A percentile compares a stretch with the other conserved stretches of the same genome.
phyloP scores from a whole-genome alignment of 805 yeast genomes.

The Cephaloascus fragrans region DNA sequence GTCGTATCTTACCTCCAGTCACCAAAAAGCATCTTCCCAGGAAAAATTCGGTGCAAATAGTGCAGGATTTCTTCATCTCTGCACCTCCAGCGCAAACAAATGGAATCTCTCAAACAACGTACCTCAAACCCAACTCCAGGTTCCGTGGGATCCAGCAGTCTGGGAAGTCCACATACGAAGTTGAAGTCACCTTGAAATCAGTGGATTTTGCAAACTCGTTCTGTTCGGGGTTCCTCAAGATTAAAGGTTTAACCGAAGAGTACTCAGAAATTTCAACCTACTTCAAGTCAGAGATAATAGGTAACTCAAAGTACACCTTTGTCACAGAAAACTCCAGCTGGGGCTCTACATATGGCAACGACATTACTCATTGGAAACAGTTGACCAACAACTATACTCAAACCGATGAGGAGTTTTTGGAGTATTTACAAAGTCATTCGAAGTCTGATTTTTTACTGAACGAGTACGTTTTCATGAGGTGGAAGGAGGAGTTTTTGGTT shows the following conservation, averaged over 20 bases:
- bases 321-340: slow-evolving; percentile 49
- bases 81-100: no score
- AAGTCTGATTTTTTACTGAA: slow-evolving; percentile 5
- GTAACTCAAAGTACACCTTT: slow-evolving; percentile 44
- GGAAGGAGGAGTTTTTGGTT: slow-evolving; percentile 86
- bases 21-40: no score
- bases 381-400: slow-evolving; percentile 30
- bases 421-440: not conserved
- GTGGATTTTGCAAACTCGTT: slow-evolving; percentile 51
- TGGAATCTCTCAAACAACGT: no score
- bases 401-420: slow-evolving; percentile 26
- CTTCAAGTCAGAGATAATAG: slow-evolving; percentile 63
- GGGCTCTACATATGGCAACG: slow-evolving; percentile 34
- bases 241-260: slow-evolving; percentile 53
- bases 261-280: slow-evolving; percentile 62
- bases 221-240: slow-evolving; percentile 50
- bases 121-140: slow-evolving; percentile 49
- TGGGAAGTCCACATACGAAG: slow-evolving; percentile 55
- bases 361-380: slow-evolving; percentile 42
- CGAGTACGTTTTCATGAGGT: slow-evolving; percentile 66
- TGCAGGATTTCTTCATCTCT: no score
- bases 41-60: no score
- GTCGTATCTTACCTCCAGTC: no score
- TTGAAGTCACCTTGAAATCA: slow-evolving; percentile 56
- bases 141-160: slow-evolving; percentile 67